Evolutionary conservation across 129 eudicot genomes (phyloP).

Genomic region (Oenanthe sinensis): DNA sequence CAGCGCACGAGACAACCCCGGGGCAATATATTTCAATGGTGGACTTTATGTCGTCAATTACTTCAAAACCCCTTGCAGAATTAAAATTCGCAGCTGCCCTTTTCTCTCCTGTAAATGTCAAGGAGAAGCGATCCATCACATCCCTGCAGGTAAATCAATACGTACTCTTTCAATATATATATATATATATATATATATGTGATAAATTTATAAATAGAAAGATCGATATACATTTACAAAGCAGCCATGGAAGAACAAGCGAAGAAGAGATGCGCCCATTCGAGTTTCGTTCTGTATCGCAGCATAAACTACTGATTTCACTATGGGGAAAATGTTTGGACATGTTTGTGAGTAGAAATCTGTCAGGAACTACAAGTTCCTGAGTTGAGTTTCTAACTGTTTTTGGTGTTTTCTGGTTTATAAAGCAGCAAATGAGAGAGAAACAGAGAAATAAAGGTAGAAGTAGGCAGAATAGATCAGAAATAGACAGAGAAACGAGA

Average conservation of each 20-base stretch:
- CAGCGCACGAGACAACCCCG: constrained; percentile 92
- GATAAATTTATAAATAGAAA: not conserved
- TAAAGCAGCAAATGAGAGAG: too few species aligned
- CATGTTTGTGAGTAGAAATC: not conserved
- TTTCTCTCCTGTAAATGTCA: constrained; percentile 74
- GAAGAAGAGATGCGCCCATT: constrained; percentile 88
- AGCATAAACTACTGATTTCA: constrained; percentile 37
- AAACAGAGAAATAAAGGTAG: too few species aligned
- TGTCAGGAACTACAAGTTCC: too few species aligned
- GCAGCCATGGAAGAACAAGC: constrained; percentile 81
- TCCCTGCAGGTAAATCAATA: constrained; percentile 38
- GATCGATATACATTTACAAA: constrained; percentile 64
- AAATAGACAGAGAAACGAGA: too few species aligned
- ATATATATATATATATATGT: too few species aligned
- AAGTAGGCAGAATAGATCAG: too few species aligned
- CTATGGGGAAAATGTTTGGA: constrained; percentile 35
- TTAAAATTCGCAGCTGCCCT: constrained; percentile 58
- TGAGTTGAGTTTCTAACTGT: too few species aligned
- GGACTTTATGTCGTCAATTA: constrained; percentile 64
- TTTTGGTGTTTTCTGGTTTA: too few species aligned
- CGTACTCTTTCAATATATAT: not conserved
- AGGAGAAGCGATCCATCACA: constrained; percentile 85
- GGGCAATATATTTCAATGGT: constrained; percentile 80
- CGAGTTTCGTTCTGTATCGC: constrained; percentile 63
- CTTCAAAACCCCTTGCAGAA: constrained; percentile 76